phyloP scores from a whole-genome alignment of 495 filamentous ascomycete species.

The Stereocaulon alpinum region DNA sequence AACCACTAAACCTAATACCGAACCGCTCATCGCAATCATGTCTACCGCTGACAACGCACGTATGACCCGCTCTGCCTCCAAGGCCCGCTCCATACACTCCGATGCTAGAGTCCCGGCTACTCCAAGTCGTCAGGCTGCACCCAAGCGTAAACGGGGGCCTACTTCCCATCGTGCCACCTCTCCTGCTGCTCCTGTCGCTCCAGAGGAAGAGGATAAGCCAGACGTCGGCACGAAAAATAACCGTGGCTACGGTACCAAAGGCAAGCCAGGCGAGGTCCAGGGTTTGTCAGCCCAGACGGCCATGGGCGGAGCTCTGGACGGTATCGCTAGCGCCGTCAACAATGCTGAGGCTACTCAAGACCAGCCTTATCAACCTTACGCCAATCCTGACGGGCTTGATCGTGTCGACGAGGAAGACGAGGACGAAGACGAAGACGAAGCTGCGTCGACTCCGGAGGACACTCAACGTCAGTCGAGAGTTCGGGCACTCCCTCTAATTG shows the following conservation, averaged over 20 bases:
- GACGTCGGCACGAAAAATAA: not conserved
- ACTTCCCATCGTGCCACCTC: not conserved
- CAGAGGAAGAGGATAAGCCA: not conserved
- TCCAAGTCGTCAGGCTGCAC: not conserved
- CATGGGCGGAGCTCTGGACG: not conserved
- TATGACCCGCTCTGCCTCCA: constrained; percentile 7
- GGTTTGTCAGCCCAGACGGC: constrained; percentile 4
- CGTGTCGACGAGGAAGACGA: not conserved
- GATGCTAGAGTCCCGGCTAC: not conserved
- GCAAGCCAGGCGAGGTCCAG: not conserved
- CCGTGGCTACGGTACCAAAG: constrained; percentile 6
- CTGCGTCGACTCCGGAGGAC: not conserved
- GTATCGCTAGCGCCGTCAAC: constrained; percentile 5
- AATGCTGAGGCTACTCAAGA: not conserved
- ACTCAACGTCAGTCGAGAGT: not conserved
- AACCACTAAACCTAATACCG: not conserved
- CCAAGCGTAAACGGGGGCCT: not conserved
- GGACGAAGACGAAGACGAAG: constrained; percentile 1
- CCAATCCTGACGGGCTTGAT: not conserved
- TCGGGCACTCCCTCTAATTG: too few species aligned
- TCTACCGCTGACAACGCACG: not conserved
- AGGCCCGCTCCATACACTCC: not conserved
- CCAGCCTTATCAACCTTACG: not conserved
- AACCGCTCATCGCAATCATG: not conserved
- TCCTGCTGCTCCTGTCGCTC: not conserved